phyloP scores from a whole-genome alignment of 2,329 filamentous ascomycete species.

The Pseudogymnoascus sp. region DNA sequence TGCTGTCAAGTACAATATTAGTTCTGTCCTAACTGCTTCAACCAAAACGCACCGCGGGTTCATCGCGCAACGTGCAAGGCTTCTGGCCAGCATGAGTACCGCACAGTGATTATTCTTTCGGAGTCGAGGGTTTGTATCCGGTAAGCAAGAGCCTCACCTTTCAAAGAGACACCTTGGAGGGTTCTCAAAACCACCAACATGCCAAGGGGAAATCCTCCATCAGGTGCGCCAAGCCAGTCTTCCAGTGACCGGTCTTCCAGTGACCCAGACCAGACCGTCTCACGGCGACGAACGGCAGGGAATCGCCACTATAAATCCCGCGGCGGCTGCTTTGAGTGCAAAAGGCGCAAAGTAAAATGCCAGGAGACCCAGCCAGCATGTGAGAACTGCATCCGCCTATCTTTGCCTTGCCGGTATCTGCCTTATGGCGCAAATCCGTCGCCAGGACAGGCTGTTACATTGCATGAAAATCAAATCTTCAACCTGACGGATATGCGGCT shows the following conservation, averaged over 20 bases:
- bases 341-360: slow-evolving; percentile 6
- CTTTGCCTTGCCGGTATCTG: neutral
- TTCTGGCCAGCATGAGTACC: neutral
- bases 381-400: slow-evolving; percentile 6
- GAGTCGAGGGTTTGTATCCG: neutral
- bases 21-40: neutral
- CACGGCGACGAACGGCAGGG: neutral
- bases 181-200: neutral
- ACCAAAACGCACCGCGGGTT: neutral
- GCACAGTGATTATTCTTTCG: neutral
- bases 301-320: slow-evolving; percentile 10
- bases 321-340: slow-evolving; percentile 3
- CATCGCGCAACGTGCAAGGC: neutral
- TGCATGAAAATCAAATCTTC: slow-evolving; percentile 35
- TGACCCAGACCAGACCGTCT: neutral
- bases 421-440: neutral
- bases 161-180: neutral
- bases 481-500: slow-evolving; percentile 59
- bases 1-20: neutral
- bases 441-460: neutral
- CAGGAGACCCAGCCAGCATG: slow-evolving; percentile 6
- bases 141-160: neutral
- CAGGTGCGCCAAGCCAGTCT: neutral
- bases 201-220: neutral
- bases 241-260: neutral